Conservation (phyloP, 148 eudicot genomes). For the Rhododendron vialii region DNA sequence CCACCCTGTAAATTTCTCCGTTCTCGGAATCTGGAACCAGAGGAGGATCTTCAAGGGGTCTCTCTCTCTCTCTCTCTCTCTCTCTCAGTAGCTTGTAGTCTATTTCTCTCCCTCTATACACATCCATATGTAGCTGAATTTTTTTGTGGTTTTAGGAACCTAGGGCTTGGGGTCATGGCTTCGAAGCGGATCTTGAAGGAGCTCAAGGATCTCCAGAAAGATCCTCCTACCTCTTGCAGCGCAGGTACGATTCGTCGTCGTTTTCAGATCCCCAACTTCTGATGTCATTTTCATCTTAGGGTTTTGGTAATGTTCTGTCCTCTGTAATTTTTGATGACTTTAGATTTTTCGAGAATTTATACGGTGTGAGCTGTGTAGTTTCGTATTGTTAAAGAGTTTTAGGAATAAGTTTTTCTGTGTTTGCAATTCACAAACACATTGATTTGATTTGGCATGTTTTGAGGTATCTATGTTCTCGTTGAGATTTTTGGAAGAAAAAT, state of each 20-base stretch:
- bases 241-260: conserved; percentile 24
- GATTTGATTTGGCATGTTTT: neutral
- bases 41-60: conserved; percentile 13
- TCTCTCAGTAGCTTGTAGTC: neutral
- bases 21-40: neutral
- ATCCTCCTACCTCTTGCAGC: conserved; percentile 47
- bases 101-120: neutral
- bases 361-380: neutral
- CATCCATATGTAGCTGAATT: neutral
- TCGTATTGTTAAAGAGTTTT: neutral
- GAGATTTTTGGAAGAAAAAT: neutral
- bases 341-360: neutral
- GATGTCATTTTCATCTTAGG: neutral
- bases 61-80: neutral
- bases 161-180: conserved; percentile 38
- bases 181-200: conserved; percentile 49
- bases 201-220: conserved; percentile 48
- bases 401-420: neutral
- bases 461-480: neutral
- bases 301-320: neutral
- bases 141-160: conserved; percentile 19
- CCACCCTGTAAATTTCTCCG: neutral
- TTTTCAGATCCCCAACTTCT: neutral
- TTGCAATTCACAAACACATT: neutral
- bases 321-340: neutral